These are phyloP conservation scores for Rutstroemia sp. DNA, from an alignment of 2,329 filamentous ascomycete genomes.

Conservation along the genomic window DNA sequence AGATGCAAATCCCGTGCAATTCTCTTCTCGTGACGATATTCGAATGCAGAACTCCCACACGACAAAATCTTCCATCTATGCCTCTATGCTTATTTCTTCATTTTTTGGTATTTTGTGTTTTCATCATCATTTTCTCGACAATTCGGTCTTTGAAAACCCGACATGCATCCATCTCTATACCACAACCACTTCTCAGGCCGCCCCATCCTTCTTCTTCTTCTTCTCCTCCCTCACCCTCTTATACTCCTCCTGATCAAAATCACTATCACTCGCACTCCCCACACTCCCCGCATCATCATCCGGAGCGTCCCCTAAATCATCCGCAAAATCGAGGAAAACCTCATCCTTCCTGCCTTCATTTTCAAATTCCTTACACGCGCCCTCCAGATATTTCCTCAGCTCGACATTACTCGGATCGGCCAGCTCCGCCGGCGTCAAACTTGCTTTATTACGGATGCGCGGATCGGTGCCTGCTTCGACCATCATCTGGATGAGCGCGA, in stretches of 20 bases:
- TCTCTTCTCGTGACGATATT: too few relatives aligned
- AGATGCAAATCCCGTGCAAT: too few relatives aligned
- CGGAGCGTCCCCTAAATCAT: conserved; percentile 22
- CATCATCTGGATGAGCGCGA: conserved; percentile 68
- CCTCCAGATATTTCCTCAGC: conserved; percentile 56
- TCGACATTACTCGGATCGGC: conserved; percentile 63
- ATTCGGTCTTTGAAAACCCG: too few relatives aligned
- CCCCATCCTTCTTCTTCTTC: conserved; percentile 20
- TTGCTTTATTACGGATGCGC: conserved; percentile 61
- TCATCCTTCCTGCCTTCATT: conserved; percentile 49
- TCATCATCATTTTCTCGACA: too few relatives aligned
- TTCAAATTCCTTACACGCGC: conserved; percentile 42
- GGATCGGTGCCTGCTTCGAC: conserved; percentile 69
- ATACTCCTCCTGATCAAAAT: conserved; percentile 44
- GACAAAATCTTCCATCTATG: too few relatives aligned
- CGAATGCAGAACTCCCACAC: too few relatives aligned
- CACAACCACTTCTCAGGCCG: background rate
- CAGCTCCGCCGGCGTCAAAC: conserved; percentile 63
- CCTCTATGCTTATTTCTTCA: too few relatives aligned
- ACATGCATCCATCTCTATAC: background rate
- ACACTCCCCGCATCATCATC: conserved; percentile 45
- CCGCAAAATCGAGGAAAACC: conserved; percentile 51
- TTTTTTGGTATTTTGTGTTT: too few relatives aligned
- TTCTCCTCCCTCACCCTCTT: conserved; percentile 50
- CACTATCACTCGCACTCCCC: conserved; percentile 57